Base-by-base conservation (phyloP, 306 rosid species). In the Comarum palustre region DNA sequence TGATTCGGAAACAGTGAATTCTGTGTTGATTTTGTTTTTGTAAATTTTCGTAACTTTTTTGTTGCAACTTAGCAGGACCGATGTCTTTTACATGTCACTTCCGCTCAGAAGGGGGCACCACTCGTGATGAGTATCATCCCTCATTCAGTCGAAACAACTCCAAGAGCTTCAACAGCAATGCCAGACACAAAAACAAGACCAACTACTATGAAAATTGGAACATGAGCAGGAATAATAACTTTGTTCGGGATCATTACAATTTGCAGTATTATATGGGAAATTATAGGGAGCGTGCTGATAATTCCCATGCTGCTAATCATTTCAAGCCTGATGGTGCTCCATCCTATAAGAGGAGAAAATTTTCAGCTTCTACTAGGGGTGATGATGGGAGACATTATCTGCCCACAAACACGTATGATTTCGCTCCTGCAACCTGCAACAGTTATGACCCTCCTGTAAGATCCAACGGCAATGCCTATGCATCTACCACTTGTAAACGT, bases 301-400 rank as follows among this genome's bases (percentile, higher is more conserved):
- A 81, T 75, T 76, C 43, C 11, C 43, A 39, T 2, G 43, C 43
- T 39, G 12, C 65, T 45, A 76, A 69, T 62, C 78, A 81, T 79
- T 76, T 43, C 38, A 83, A 80, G 71, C 75, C 82, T 69, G 85
- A 85, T 70, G 77, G 70, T 61, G 81, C 85, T 3, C 86, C 87
- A 22, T 83, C 90, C 66, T 66, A 79, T 67, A 94, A 87, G 78
- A 85, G 92, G 87, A 89, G 99, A 79, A 94, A 88, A 63, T 77
- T 85, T 79, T 78, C 95, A 48, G 89, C 81, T 75, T 76, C 89
- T 65, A 76, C 83, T 45, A 84, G 90, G 89, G 90, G 78, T 76
- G 93, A 87, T 61, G 81, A 80, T 77, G 85, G 80, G 70, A 87
- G 85, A 73, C 84, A 78, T 75, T 80, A 82, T 84, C 46, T 83